phyloP scores from a whole-genome alignment of 1,284 basidiomycete genomes.

The Sanghuangporus weigelae region DNA sequence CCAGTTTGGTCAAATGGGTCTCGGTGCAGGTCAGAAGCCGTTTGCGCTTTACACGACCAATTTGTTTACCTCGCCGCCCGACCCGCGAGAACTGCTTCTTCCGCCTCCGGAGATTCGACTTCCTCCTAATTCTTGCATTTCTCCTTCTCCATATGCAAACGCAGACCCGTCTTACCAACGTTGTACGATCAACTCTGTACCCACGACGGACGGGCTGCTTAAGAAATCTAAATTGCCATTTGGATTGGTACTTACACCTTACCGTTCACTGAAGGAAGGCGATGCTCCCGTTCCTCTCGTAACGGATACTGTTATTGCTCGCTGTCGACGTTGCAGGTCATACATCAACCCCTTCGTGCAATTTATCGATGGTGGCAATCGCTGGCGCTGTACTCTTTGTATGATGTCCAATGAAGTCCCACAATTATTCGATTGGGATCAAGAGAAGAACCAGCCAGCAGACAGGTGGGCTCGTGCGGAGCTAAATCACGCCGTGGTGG shows the following conservation, averaged over 20 bases:
- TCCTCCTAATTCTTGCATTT: slow-evolving; percentile 78
- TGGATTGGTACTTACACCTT: slow-evolving; percentile 88
- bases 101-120: slow-evolving; percentile 88
- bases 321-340: slow-evolving; percentile 93
- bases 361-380: slow-evolving; percentile 96
- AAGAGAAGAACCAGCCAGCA: slow-evolving; percentile 87
- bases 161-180: slow-evolving; percentile 93
- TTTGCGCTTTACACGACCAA: slow-evolving; percentile 80
- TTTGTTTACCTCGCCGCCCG: slow-evolving; percentile 84
- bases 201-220: slow-evolving; percentile 88
- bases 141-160: slow-evolving; percentile 76
- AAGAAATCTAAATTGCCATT: slow-evolving; percentile 93
- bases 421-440: slow-evolving; percentile 98
- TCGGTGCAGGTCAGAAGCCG: slow-evolving; percentile 60
- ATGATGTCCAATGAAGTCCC: slow-evolving; percentile 98
- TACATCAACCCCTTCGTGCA: slow-evolving; percentile 99
- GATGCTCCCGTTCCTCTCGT: slow-evolving; percentile 84
- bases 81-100: slow-evolving; percentile 76
- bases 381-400: slow-evolving; percentile 99
- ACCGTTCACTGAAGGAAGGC: slow-evolving; percentile 75
- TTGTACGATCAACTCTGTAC: slow-evolving; percentile 88
- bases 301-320: slow-evolving; percentile 93
- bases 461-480: slow-evolving; percentile 94
- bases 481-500: slow-evolving; percentile 90
- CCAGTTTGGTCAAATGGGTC: slow-evolving; percentile 86